Evolutionary conservation across 2,329 filamentous ascomycete species (phyloP), one percentile per base, ranked within the genome.

Genomic region (Macrophomina tecta): DNA sequence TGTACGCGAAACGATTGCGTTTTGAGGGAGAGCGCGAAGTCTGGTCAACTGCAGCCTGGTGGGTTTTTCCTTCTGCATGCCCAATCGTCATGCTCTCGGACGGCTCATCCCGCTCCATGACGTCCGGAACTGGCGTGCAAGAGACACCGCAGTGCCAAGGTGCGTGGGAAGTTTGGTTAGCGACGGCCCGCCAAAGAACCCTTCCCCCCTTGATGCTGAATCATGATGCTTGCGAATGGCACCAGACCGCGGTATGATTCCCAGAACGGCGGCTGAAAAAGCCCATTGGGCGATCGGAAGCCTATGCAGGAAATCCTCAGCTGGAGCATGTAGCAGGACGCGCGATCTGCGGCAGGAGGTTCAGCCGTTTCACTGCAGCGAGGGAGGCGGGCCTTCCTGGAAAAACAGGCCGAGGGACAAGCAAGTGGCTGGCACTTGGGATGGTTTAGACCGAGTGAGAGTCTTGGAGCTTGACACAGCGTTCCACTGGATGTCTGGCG

Each of bases 391-490:
- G 46, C 9, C 45, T 49, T 49, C n/a, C 42, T 40, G 11, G 4
- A n/a, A 40, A 7, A 45, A 12, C 14, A 18, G 36, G 23, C 55
- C 55, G 55, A 60, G 55, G 40, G 52, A 55, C 52, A 40, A 55
- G 52, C 18, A 34, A n/a, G 16, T 55, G 52, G 34, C 52, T 38
- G 32, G 16, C 52, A 16, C 52, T 55, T 55, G 52, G 8, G 32
- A 23, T 38, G 52, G 16, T 18, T 14, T n/a, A 16, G 32, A 36
- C 16, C 32, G 18, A 55, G 52, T 18, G 49, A 34, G 32, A 16
- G 52, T 28, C 52, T 55, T 55, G 52, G 52, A 34, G 52, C n/a
- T 55, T 28, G 32, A n/a, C 5, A 23, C 32, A 23, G 32, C 16
- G 7, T 18, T 55, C 23, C 8, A 12, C 32, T 55, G 38, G 34